These are phyloP conservation scores for Arctostaphylos glauca DNA, from an alignment of 148 eudicot species.

Conservation along the genomic window DNA sequence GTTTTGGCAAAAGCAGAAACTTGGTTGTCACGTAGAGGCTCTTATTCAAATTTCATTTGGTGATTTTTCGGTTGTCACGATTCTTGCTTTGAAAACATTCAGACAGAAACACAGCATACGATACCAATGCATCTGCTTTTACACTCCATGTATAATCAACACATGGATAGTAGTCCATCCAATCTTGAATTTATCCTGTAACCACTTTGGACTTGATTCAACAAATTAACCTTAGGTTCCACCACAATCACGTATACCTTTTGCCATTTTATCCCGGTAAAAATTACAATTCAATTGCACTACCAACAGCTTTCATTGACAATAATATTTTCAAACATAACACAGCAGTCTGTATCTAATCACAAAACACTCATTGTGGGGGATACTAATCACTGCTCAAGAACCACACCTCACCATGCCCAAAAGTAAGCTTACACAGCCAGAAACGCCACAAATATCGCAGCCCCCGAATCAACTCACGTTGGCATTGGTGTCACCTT, in stretches of 20 bases:
- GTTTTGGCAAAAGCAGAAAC: too few species aligned
- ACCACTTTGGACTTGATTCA: neutral
- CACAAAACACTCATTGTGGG: neutral
- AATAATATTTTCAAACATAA: neutral
- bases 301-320: neutral
- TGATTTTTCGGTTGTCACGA: too few species aligned
- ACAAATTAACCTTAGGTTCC: neutral
- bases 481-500: neutral
- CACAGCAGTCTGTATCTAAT: neutral
- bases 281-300: neutral
- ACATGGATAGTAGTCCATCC: too few species aligned
- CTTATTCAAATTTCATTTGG: too few species aligned
- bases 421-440: neutral
- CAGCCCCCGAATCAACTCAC: neutral
- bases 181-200: too few species aligned
- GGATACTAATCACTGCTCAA: conserved; percentile 6
- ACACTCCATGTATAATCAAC: too few species aligned
- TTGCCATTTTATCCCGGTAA: neutral
- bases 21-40: too few species aligned
- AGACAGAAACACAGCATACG: too few species aligned
- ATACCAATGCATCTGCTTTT: too few species aligned
- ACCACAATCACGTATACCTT: neutral
- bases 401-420: neutral
- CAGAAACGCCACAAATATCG: neutral
- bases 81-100: too few species aligned